Evolutionary conservation across 1,139 yeast genomes (phyloP), one percentile per base, ranked within the genome.

Genomic region (Candida glucosophila): DNA sequence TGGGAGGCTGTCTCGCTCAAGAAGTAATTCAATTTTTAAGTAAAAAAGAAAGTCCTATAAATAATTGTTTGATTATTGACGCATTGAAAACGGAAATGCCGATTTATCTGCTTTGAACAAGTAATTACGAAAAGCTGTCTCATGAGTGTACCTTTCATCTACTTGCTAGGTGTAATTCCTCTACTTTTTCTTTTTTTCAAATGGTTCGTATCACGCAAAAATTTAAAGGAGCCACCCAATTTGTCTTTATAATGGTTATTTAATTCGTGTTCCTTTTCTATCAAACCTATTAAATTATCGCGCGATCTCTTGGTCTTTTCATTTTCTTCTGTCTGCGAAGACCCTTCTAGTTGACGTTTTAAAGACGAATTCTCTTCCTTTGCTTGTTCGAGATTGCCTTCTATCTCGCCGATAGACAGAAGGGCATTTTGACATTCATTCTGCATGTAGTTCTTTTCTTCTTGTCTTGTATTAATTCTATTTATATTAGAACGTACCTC

Each of bases 1-100:
- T 90, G 6, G 98, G 98, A 6, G 98, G 98, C 1, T 68, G 83
- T 3, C 54, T 90, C 19, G 83, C 94, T 2, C 99, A 90, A 51
- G 96, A 90, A 47, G 79, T 86, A 6, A 80, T 90, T 23, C 93
- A 90, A 50, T 75, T 67, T 28, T 56, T 90, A 31, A 79, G 93
- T 27, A 71, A 71, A 37, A 75, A 77, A 40, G 88, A 82, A 39
- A 67, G 77, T 28, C 95, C 97, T 2, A 64, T 88, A 21, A 88
- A 85, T 44, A 90, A 92, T 49, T 65, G 82, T 26, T 64, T 82
- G 38, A 54, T 90, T 1, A 65, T 86, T 26, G 95, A 88, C 55
- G 88, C 90, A 9, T 51, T 65, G 15, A 62, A 64, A 19, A 64
- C 77, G 20, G 78, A 76, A 33, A 82, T 85, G 73, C 95, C 95